phyloP scores from a whole-genome alignment of 768 basidiomycete species.

The Termitomyces sp. region DNA sequence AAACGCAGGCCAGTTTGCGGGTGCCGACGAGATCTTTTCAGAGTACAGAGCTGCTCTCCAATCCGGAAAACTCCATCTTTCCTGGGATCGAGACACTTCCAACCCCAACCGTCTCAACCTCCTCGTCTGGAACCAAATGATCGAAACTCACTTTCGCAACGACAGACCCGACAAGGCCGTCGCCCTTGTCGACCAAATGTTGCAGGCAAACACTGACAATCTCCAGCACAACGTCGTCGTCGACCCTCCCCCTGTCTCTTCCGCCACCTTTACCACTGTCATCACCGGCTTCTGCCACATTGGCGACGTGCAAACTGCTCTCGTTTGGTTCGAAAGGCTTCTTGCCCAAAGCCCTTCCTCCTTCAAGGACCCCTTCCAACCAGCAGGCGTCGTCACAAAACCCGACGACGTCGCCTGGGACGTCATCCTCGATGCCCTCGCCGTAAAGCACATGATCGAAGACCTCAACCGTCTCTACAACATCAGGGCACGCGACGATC shows the following conservation, averaged over 20 bases:
- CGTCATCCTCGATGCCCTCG: slow-evolving; percentile 54
- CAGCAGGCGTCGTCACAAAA: slow-evolving; percentile 36
- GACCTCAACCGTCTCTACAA: slow-evolving; percentile 54
- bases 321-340: slow-evolving; percentile 68
- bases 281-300: slow-evolving; percentile 58
- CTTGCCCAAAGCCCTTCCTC: slow-evolving; percentile 30
- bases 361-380: slow-evolving; percentile 32
- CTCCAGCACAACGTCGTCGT: slow-evolving; percentile 27
- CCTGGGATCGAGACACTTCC: slow-evolving; percentile 4
- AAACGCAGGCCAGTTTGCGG: slow-evolving; percentile 39
- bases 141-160: slow-evolving; percentile 63
- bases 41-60: slow-evolving; percentile 44
- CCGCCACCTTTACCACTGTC: slow-evolving; percentile 58
- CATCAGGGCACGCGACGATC: slow-evolving; percentile 30
- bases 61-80: slow-evolving; percentile 30
- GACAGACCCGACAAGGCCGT: slow-evolving; percentile 60
- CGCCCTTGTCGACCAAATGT: slow-evolving; percentile 64
- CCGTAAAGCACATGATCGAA: slow-evolving; percentile 36
- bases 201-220: slow-evolving; percentile 33
- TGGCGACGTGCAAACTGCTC: slow-evolving; percentile 58
- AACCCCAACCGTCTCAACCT: slow-evolving; percentile 28
- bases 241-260: slow-evolving; percentile 51
- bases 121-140: slow-evolving; percentile 69
- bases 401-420: slow-evolving; percentile 54
- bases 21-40: slow-evolving; percentile 53